Base-by-base conservation (phyloP, 169 alveolate species). In the Babesia bovis region DNA sequence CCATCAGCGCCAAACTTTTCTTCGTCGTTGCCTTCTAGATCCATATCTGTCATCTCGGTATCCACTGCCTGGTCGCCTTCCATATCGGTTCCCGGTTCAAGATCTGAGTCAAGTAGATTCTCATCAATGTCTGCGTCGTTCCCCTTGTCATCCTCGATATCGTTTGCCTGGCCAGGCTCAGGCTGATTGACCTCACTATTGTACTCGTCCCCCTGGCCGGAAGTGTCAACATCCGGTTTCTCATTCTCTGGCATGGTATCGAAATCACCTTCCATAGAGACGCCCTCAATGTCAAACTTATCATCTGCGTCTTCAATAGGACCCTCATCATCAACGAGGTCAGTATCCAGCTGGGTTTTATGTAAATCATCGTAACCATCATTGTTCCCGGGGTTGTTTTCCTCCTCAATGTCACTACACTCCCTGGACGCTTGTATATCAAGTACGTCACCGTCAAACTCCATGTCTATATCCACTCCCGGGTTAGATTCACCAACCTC, bases 401-500 rank as follows among this genome's bases (percentile, higher is more conserved):
- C 55, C 33, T 78, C 83, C 41, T 93, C 88, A 23, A 74, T 77
- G 42, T 91, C 93, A 40, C 74, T 83, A 36, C 73, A 69, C 49
- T 90, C 91, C 23, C 76, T 55, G 25, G 93, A 84, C 21, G 82
- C 85, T 15, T 90, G 90, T 56, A 75, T 58, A 30, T 82, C 85
- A 4, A 78, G 69, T 28, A 55, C 40, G 47, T 85, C 93, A 19
- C 88, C 92, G 17, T 89, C 85, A 59, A 82, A 65, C 30, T 51
- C 85, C 30, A 73, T 69, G 41, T 78, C 84, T 28, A 70, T 81
- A 17, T 83, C 58, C 66, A 83, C 93, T 63, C 85, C 85, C 21
- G 88, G 89, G 72, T 83, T 83, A 57, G 90, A 83, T 35, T 72
- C 87, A 40, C 75, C 79, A 30, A 87, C 79, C 52, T 92, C 89